Conservation (phyloP, 2,329 filamentous ascomycete species). For the Leptographium procerum region DNA sequence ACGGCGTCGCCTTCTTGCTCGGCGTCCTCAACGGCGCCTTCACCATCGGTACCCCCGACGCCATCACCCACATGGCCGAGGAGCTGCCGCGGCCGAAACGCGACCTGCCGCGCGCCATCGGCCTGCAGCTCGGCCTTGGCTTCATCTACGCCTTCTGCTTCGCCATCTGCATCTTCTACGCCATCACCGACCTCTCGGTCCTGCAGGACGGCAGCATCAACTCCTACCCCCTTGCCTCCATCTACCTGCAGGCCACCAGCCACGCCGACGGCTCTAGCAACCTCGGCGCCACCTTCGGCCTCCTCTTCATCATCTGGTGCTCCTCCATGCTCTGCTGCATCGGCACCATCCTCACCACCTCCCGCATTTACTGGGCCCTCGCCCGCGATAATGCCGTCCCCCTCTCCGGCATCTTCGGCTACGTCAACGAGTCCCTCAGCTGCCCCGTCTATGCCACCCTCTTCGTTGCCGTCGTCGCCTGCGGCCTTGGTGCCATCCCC, state of each 20-base stretch:
- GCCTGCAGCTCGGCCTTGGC: slow-evolving; percentile 34
- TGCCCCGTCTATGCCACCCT: slow-evolving; percentile 49
- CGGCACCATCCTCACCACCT: slow-evolving; percentile 38
- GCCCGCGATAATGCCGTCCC: slow-evolving; percentile 52
- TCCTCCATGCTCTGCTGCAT: slow-evolving; percentile 36
- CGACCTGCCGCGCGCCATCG: slow-evolving; percentile 40
- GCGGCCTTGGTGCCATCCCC: slow-evolving; percentile 44
- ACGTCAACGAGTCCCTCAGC: slow-evolving; percentile 40
- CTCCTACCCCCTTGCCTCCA: slow-evolving; percentile 49
- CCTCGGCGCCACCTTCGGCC: slow-evolving; percentile 27
- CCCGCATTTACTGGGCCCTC: slow-evolving; percentile 32
- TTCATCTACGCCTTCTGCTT: slow-evolving; percentile 40
- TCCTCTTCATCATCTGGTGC: slow-evolving; percentile 26
- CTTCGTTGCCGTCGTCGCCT: slow-evolving; percentile 39
- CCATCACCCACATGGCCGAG: slow-evolving; percentile 50
- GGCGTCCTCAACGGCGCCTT: slow-evolving; percentile 58
- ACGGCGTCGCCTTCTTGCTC: slow-evolving; percentile 52
- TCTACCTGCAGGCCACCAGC: slow-evolving; percentile 47
- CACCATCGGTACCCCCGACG: slow-evolving; percentile 51
- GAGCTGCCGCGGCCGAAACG: slow-evolving; percentile 38
- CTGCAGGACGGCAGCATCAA: slow-evolving; percentile 37
- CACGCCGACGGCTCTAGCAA: slow-evolving; percentile 28
- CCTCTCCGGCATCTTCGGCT: slow-evolving; percentile 38
- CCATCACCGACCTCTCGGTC: slow-evolving; percentile 41
- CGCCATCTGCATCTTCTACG: slow-evolving; percentile 39